Conservation (phyloP, 768 basidiomycete species). For the Phylloporus arenicola region DNA sequence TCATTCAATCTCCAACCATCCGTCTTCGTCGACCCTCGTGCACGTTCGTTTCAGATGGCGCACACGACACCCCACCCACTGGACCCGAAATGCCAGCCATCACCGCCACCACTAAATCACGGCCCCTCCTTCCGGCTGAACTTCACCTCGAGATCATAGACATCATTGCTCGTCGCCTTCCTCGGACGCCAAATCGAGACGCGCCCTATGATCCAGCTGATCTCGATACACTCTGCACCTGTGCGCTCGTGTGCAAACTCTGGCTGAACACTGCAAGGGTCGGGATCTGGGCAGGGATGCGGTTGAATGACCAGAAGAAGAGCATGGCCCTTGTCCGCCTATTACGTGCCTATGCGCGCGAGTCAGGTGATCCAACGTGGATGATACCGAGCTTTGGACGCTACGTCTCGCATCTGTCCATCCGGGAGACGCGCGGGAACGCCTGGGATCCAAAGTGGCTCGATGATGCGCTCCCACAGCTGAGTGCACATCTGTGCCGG, state of each 20-base stretch:
- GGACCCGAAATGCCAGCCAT: background rate
- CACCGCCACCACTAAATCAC: conserved; percentile 7
- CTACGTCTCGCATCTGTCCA: conserved; percentile 35
- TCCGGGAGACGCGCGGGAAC: conserved; percentile 28
- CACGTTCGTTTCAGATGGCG: background rate
- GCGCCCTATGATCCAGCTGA: conserved; percentile 14
- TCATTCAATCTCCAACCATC: conserved; percentile 4
- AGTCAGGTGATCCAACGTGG: conserved; percentile 4
- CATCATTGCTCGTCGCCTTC: conserved; percentile 15
- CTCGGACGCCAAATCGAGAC: conserved; percentile 4
- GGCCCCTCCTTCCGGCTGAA: conserved; percentile 22
- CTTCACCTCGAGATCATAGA: conserved; percentile 29
- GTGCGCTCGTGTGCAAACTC: conserved; percentile 29
- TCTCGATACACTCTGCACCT: conserved; percentile 18
- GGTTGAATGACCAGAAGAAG: conserved; percentile 15
- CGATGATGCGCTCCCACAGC: conserved; percentile 24
- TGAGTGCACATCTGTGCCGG: conserved; percentile 16
- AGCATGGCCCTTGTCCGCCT: conserved; percentile 20
- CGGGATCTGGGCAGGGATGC: conserved; percentile 20
- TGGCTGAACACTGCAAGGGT: conserved; percentile 24
- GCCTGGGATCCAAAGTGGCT: conserved; percentile 32
- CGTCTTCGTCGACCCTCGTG: conserved; percentile 5
- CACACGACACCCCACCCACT: background rate
- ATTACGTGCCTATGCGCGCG: conserved; percentile 14
- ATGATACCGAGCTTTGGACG: conserved; percentile 55